A percentile compares a stretch with the other conserved stretches of the same genome.
Conservation (phyloP, 257 asterid species). For the Gynochthodes officinalis region DNA sequence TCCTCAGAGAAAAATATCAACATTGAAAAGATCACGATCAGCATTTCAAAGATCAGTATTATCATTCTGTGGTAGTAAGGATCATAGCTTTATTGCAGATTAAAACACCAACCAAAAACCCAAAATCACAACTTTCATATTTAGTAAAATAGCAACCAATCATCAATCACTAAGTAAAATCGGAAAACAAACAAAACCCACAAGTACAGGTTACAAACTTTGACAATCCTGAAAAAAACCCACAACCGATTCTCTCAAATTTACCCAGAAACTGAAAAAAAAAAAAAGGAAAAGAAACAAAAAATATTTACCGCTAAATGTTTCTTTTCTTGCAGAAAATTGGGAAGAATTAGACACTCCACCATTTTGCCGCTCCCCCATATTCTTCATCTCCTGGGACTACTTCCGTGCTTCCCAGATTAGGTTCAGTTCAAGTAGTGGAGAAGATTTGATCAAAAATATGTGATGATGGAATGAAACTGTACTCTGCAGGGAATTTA, state of each 20-base stretch:
- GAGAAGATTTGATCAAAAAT: neutral
- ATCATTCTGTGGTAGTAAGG: neutral
- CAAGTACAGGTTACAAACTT: neutral
- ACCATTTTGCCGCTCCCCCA: constrained; percentile 9
- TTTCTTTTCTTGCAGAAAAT: neutral
- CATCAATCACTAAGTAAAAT: constrained; percentile 5
- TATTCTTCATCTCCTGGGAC: constrained; percentile 10
- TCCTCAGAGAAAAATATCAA: neutral
- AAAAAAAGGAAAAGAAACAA: neutral
- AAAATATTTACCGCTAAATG: constrained; percentile 1
- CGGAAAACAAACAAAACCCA: neutral
- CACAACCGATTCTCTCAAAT: neutral
- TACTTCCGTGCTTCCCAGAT: neutral
- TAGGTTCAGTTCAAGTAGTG: neutral
- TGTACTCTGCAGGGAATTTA: neutral
- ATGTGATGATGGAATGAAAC: constrained; percentile 2
- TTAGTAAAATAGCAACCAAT: neutral
- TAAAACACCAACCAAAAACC: constrained; percentile 3
- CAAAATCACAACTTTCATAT: neutral
- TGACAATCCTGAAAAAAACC: neutral
- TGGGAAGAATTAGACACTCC: constrained; percentile 1
- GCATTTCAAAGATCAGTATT: neutral
- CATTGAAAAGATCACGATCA: constrained; percentile 15
- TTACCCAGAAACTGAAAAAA: neutral
- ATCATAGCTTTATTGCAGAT: neutral